phyloP scores from a whole-genome alignment of 2,329 filamentous ascomycete species.

The Aspergillus texensis region DNA sequence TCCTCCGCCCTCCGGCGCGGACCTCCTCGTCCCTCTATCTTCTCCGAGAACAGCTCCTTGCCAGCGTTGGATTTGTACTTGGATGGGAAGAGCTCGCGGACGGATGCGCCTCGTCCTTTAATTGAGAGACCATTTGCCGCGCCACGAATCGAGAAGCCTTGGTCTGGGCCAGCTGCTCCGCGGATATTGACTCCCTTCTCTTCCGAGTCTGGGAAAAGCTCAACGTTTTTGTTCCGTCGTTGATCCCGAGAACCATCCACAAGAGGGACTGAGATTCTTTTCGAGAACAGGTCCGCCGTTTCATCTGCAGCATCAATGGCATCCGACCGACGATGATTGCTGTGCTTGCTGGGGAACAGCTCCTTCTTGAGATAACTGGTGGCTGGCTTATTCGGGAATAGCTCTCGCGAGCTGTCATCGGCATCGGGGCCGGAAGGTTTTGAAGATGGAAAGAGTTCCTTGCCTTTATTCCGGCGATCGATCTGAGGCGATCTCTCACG shows the following conservation, averaged over 20 bases:
- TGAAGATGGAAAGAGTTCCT: constrained; percentile 63
- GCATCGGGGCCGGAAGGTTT: constrained; percentile 24
- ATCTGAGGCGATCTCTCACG: constrained; percentile 45
- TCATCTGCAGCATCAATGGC: constrained; percentile 59
- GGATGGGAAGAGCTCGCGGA: constrained; percentile 70
- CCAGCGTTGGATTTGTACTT: constrained; percentile 61
- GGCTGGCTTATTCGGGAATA: constrained; percentile 48
- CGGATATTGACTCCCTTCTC: constrained; percentile 60
- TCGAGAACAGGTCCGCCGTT: constrained; percentile 55
- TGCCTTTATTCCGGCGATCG: constrained; percentile 41
- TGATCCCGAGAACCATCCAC: constrained; percentile 47
- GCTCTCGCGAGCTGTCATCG: constrained; percentile 47
- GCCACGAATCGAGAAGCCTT: constrained; percentile 43
- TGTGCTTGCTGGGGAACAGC: constrained; percentile 58
- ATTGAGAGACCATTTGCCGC: constrained; percentile 62
- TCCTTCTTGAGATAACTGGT: constrained; percentile 56
- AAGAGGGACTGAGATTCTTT: constrained; percentile 54
- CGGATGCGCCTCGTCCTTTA: constrained; percentile 68
- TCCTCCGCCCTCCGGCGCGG: constrained; percentile 71
- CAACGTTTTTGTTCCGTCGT: constrained; percentile 34
- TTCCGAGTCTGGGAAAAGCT: constrained; percentile 43
- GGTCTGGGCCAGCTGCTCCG: constrained; percentile 54
- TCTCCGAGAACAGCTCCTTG: constrained; percentile 71
- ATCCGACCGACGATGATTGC: constrained; percentile 52
- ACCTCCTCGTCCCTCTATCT: constrained; percentile 59